phyloP scores from a whole-genome alignment of 1,139 yeast species.

The Saccharomyces hybrid region DNA sequence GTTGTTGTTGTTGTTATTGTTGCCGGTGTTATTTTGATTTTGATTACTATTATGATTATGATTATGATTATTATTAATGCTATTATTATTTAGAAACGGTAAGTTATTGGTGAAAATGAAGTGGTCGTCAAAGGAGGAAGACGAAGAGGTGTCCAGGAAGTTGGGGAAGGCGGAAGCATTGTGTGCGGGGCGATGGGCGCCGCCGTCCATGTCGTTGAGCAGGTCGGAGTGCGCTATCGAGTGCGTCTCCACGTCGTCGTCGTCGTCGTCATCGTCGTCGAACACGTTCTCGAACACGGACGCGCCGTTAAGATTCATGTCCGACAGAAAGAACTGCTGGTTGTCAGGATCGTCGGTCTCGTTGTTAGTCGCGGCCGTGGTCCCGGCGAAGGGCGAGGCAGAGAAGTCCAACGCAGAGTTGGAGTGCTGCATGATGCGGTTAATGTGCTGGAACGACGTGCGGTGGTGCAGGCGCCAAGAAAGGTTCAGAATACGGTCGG shows the following conservation, averaged over 20 bases:
- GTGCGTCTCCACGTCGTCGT: background rate
- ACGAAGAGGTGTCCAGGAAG: background rate
- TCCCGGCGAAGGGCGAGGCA: background rate
- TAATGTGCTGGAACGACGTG: background rate
- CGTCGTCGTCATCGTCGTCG: background rate
- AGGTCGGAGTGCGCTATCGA: background rate
- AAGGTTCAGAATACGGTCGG: slow-evolving; percentile 67
- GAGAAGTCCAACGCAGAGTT: background rate
- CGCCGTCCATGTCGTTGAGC: background rate
- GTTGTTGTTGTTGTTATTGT: background rate
- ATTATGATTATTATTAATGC: background rate
- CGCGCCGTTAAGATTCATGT: background rate
- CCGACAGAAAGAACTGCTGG: background rate
- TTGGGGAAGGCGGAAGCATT: background rate
- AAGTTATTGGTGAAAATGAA: background rate
- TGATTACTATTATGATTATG: background rate
- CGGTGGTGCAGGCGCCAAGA: slow-evolving; percentile 44
- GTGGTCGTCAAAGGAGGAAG: background rate
- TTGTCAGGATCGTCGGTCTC: background rate
- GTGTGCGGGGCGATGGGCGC: background rate
- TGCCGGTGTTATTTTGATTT: background rate
- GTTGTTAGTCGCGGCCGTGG: background rate
- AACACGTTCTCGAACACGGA: background rate
- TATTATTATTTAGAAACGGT: background rate
- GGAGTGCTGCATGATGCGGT: background rate